A percentile compares a stretch with the other conserved stretches of the same genome.
Conservation (phyloP, 192 early-diverging fungal species). For the Linnemannia elongata region DNA sequence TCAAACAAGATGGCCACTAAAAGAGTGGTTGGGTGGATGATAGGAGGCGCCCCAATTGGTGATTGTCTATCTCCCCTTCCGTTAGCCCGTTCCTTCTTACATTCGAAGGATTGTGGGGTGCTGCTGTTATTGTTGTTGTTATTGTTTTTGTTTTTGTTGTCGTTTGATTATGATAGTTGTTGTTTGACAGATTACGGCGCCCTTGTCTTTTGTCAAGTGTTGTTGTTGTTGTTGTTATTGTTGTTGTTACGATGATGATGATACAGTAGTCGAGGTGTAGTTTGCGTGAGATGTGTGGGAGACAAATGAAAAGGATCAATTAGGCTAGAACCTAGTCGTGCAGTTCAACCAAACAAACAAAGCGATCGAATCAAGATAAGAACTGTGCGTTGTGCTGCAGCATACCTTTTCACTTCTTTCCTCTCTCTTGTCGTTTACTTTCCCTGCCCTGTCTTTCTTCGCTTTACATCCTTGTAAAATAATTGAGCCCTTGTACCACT, state of each 20-base stretch:
- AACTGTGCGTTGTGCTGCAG: neutral
- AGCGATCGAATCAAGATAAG: slow-evolving; percentile 10
- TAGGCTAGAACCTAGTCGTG: neutral
- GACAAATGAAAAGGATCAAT: neutral
- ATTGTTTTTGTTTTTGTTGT: neutral
- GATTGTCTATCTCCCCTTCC: neutral
- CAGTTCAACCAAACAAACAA: neutral
- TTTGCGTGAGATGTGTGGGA: no score
- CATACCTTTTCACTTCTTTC: neutral
- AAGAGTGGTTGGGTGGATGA: neutral
- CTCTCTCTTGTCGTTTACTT: neutral
- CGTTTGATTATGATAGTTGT: neutral
- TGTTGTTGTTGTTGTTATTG: neutral
- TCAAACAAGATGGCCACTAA: no score
- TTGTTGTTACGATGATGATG: neutral
- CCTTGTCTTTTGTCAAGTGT: neutral
- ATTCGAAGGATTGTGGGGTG: neutral
- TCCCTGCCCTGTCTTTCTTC: no score
- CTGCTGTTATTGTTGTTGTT: neutral
- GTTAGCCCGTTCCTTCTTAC: neutral
- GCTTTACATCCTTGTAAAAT: neutral
- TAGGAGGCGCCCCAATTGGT: neutral
- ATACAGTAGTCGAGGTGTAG: no score
- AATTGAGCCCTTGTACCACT: neutral
- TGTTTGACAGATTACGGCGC: neutral